Evolutionary conservation across 2,329 filamentous ascomycete genomes (phyloP).

Genomic region (Xylariaceae sp.): DNA sequence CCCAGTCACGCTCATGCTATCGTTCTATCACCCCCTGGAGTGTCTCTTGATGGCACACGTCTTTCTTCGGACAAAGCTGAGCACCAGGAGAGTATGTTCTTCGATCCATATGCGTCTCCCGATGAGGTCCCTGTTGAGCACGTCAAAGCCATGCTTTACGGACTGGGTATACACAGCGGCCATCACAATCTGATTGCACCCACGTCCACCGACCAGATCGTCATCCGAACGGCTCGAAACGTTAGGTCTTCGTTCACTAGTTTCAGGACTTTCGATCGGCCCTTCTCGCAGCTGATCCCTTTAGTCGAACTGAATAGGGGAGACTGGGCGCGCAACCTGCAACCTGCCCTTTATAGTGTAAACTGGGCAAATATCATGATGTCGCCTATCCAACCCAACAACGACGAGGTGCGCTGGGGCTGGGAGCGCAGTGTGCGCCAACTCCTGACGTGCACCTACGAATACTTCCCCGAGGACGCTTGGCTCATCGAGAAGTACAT

Average conservation of each 20-base stretch:
- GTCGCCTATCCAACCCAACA: conserved; percentile 38
- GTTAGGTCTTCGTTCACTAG: conserved; percentile 67
- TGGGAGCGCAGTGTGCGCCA: conserved; percentile 59
- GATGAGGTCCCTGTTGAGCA: conserved; percentile 58
- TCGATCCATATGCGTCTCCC: conserved; percentile 73
- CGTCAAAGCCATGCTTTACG: conserved; percentile 55
- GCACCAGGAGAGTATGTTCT: conserved; percentile 59
- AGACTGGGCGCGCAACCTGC: conserved; percentile 51
- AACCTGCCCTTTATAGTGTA: conserved; percentile 62
- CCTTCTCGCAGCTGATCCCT: conserved; percentile 35
- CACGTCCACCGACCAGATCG: conserved; percentile 60
- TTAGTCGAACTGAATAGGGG: conserved; percentile 38
- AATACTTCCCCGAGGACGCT: conserved; percentile 65
- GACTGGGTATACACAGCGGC: conserved; percentile 40
- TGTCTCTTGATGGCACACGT: conserved; percentile 52
- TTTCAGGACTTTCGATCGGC: conserved; percentile 35
- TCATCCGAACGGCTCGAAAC: conserved; percentile 72
- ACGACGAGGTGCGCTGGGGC: conserved; percentile 38
- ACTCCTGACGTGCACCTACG: conserved; percentile 59
- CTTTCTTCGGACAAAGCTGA: conserved; percentile 37
- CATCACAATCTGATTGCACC: conserved; percentile 54
- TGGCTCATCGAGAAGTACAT: conserved; percentile 65
- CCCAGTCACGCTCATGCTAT: conserved; percentile 82
- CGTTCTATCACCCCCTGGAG: conserved; percentile 56
- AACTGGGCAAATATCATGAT: conserved; percentile 65